Conservation (phyloP, 2,329 filamentous ascomycete species). For the Cladophialophora immunda region DNA sequence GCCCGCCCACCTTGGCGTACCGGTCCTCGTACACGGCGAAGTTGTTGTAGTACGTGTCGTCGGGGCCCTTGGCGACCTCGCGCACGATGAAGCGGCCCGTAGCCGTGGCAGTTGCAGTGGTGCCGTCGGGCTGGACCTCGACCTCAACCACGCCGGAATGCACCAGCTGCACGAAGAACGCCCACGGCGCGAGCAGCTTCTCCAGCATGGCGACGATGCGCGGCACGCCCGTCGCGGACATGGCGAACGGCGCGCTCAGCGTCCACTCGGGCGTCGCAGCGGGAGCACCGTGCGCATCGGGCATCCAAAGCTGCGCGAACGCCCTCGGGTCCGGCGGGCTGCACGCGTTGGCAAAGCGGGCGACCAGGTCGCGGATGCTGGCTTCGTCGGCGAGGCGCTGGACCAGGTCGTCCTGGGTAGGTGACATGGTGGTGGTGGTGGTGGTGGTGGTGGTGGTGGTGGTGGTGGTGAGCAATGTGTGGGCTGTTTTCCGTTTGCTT, state of each 20-base stretch:
- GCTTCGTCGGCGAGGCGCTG: slow-evolving; percentile 22
- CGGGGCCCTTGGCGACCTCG: slow-evolving; percentile 24
- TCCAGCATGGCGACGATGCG: slow-evolving; percentile 17
- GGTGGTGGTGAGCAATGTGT: too few species aligned
- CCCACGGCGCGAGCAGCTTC: slow-evolving; percentile 10
- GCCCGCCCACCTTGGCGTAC: slow-evolving; percentile 19
- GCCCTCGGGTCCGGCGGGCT: slow-evolving; percentile 4
- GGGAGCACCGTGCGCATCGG: background rate
- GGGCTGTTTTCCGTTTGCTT: too few species aligned
- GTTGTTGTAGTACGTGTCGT: slow-evolving; percentile 30
- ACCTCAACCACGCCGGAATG: slow-evolving; percentile 27
- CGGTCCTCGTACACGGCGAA: slow-evolving; percentile 27
- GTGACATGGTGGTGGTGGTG: too few species aligned
- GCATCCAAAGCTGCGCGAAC: slow-evolving; percentile 24
- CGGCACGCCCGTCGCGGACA: slow-evolving; percentile 14
- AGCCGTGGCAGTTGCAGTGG: slow-evolving; percentile 11
- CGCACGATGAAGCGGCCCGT: slow-evolving; percentile 28
- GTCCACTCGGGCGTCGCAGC: slow-evolving; percentile 16
- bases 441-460: too few species aligned
- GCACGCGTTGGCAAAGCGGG: slow-evolving; percentile 23
- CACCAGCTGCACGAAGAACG: slow-evolving; percentile 30
- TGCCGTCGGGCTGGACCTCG: slow-evolving; percentile 1
- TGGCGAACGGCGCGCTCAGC: slow-evolving; percentile 19
- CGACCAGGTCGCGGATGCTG: slow-evolving; percentile 22
- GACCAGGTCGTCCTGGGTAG: background rate